Percentiles rank a stretch among this genome's conserved stretches.
These are phyloP conservation scores for Globisporangium perplexum DNA, from an alignment of 352 stramenopile species.

Conservation along the genomic window DNA sequence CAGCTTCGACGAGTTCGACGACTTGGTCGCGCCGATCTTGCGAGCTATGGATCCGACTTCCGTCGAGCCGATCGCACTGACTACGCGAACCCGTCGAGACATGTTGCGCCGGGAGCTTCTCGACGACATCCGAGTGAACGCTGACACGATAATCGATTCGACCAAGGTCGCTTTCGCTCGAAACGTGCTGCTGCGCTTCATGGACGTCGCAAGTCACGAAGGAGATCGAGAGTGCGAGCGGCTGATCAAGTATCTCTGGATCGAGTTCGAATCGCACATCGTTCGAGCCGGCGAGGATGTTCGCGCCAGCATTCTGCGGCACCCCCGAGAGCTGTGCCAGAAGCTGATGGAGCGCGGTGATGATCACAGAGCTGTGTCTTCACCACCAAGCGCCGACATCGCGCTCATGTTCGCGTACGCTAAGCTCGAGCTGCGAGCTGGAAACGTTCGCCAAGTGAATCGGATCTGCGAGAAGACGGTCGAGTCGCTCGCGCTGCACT, in stretches of 20 bases:
- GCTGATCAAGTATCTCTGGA: slow-evolving; percentile 38
- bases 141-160: slow-evolving; percentile 19
- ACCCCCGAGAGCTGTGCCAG: slow-evolving; percentile 31
- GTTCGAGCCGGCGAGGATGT: neutral
- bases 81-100: slow-evolving; percentile 16
- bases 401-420: slow-evolving; percentile 45
- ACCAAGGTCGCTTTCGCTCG: slow-evolving; percentile 43
- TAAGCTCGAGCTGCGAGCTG: slow-evolving; percentile 36
- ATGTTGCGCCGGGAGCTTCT: slow-evolving; percentile 22
- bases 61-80: slow-evolving; percentile 20
- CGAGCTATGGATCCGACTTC: slow-evolving; percentile 26
- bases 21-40: slow-evolving; percentile 37
- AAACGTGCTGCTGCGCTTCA: slow-evolving; percentile 22
- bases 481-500: slow-evolving; percentile 14
- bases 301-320: slow-evolving; percentile 5
- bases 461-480: slow-evolving; percentile 61
- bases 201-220: slow-evolving; percentile 17
- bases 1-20: slow-evolving; percentile 23
- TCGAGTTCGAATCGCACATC: slow-evolving; percentile 40
- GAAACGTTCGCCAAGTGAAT: slow-evolving; percentile 34
- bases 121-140: slow-evolving; percentile 19
- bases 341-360: slow-evolving; percentile 11
- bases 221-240: slow-evolving; percentile 3
- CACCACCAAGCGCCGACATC: slow-evolving; percentile 10
- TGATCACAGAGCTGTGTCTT: neutral